Evolutionary conservation across 2,329 filamentous ascomycete species (phyloP), one percentile per base, ranked within the genome.

Genomic region (Ophiostoma sp.): DNA sequence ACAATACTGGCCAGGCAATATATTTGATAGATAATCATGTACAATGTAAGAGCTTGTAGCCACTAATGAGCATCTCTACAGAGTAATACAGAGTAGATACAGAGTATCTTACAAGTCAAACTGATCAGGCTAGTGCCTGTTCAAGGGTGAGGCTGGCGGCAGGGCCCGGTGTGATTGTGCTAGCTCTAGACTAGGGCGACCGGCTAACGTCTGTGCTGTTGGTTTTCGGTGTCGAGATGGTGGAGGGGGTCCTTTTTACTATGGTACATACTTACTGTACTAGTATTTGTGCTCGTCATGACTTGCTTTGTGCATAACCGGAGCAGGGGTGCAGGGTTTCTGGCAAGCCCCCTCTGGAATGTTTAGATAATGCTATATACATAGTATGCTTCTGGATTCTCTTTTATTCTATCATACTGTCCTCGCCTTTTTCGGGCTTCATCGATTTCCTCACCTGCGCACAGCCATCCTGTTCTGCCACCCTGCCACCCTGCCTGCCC

Each of bases 131-230:
- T 62, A 62, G 57, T 62, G 27, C 57, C 57, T 33, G 27, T 60
- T 27, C 27, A 41, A 48, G 60, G 69, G 60, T 72, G 71, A 69
- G 70, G 68, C 68, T 72, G 72, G 72, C 70, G 70, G 70, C 68
- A 62, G 64, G 65, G 67, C 67, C 70, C 68, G 72, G 70, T 66
- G 70, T 70, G 66, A 52, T 48, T 27, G 15, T 31, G 27, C 67
- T 35, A 41, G 52, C 52, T 57, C 10, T 57, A 3, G n/a, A 57
- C 52, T 57, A 57, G 52, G 52, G n/a, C 48, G 52, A 57, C 52
- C 11, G 20, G 39, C 69, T 67, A 48, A 64, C 17, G 48, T 64
- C 27, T 70, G 36, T 48, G 36, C 52, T 23, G 36, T n/a, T 67
- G 52, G n/a, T 64, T 31, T 57, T 67, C 71, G 69, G 71, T 64